These are phyloP conservation scores for Lasiodiplodia hormozganensis DNA, from an alignment of 2,329 filamentous ascomycete genomes.

Conservation along the genomic window DNA sequence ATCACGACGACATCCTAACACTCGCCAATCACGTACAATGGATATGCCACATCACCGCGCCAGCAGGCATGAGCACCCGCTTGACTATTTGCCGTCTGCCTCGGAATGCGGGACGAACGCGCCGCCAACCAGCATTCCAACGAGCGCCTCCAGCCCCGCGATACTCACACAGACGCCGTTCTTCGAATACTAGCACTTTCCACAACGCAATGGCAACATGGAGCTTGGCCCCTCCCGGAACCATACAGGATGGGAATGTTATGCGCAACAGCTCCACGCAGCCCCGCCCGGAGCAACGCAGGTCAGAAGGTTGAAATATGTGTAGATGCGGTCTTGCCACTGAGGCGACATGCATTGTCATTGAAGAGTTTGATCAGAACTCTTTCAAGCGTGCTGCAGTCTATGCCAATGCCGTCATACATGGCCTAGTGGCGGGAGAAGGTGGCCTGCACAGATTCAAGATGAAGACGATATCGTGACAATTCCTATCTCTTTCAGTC, in stretches of 20 bases:
- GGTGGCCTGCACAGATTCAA: not conserved
- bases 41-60: not conserved
- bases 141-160: not conserved
- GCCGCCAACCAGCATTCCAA: not conserved
- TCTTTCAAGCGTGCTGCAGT: conserved; percentile 54
- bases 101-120: not conserved
- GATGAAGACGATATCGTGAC: not conserved
- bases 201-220: not conserved
- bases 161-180: not conserved
- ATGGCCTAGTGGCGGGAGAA: not conserved
- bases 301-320: conserved; percentile 52
- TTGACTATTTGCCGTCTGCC: not conserved
- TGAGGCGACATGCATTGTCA: conserved; percentile 58
- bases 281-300: conserved; percentile 59
- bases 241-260: conserved; percentile 53
- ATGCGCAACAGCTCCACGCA: conserved; percentile 40
- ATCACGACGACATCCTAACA: not conserved
- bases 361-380: conserved; percentile 58
- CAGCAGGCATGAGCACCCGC: not conserved
- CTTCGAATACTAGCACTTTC: not conserved
- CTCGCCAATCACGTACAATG: not conserved
- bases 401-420: not conserved
- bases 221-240: conserved; percentile 66
- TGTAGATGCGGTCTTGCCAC: conserved; percentile 57
- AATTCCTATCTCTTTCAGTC: no score